phyloP scores from a whole-genome alignment of 2,329 filamentous ascomycete species.

The Metarhizium album region DNA sequence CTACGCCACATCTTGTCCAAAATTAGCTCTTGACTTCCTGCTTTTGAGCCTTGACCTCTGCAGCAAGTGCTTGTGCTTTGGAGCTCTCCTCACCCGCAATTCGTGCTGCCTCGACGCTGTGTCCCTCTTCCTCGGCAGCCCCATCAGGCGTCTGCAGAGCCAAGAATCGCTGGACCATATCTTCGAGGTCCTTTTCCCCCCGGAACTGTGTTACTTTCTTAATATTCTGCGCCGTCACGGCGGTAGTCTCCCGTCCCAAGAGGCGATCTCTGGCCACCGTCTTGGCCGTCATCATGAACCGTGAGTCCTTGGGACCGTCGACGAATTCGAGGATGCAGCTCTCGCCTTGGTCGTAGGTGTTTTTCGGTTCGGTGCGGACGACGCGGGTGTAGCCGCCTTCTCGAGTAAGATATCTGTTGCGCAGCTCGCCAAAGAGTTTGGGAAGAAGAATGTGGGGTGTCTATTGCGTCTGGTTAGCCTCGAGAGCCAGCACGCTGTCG shows the following conservation, averaged over 20 bases:
- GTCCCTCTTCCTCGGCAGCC: constrained; percentile 7
- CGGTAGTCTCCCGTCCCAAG: constrained; percentile 48
- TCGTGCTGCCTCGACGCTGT: constrained; percentile 11
- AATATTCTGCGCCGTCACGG: constrained; percentile 68
- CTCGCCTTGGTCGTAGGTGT: constrained; percentile 72
- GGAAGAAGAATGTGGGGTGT: constrained; percentile 60
- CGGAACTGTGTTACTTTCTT: constrained; percentile 74
- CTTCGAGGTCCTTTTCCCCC: constrained; percentile 58
- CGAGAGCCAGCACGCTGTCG: not conserved
- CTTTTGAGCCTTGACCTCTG: constrained; percentile 10
- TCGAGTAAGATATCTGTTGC: constrained; percentile 64
- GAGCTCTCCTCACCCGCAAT: constrained; percentile 19
- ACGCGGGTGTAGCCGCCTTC: constrained; percentile 94
- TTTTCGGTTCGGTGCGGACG: constrained; percentile 79
- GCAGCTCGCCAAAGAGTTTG: constrained; percentile 79
- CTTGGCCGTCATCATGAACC: constrained; percentile 86
- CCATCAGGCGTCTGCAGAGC: constrained; percentile 13
- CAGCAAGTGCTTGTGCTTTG: constrained; percentile 22
- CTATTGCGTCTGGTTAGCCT: constrained; percentile 27
- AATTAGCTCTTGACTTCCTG: constrained; percentile 4
- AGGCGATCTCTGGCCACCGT: constrained; percentile 57
- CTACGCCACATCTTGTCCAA: no score
- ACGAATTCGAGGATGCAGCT: constrained; percentile 91
- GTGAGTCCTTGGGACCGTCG: constrained; percentile 86
- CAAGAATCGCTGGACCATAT: constrained; percentile 41